Percentiles rank a stretch among this genome's conserved stretches.
Conservation (phyloP, 441 rosid genomes). For the Gossypium aridum region DNA sequence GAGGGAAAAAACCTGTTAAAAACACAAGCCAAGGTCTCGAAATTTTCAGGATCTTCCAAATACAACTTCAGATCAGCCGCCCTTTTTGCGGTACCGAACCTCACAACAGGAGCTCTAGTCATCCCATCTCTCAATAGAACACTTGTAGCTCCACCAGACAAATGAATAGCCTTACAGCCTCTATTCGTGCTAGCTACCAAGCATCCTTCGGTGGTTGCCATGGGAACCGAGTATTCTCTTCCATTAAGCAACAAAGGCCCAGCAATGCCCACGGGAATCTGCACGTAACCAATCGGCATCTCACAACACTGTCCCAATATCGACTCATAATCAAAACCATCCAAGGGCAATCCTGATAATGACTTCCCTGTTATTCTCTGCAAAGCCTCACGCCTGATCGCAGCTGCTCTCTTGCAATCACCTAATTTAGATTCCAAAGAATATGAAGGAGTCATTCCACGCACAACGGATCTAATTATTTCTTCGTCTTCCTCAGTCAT, state of each 20-base stretch:
- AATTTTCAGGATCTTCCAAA: conserved; percentile 35
- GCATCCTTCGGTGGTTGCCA: conserved; percentile 47
- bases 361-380: conserved; percentile 36
- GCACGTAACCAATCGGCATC: conserved; percentile 46
- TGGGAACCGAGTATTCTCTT: conserved; percentile 33
- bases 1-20: conserved; percentile 25
- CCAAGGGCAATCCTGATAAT: conserved; percentile 31
- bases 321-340: conserved; percentile 34
- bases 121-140: conserved; percentile 34
- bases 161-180: conserved; percentile 39
- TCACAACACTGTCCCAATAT: conserved; percentile 48
- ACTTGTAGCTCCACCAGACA: conserved; percentile 37
- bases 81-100: conserved; percentile 32
- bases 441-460: conserved; percentile 33
- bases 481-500: conserved; percentile 31
- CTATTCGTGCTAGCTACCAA: conserved; percentile 43
- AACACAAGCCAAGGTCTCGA: conserved; percentile 21
- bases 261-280: conserved; percentile 43
- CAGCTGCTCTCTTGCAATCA: conserved; percentile 38
- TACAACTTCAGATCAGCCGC: conserved; percentile 39
- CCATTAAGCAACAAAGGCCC: conserved; percentile 41
- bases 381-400: conserved; percentile 38
- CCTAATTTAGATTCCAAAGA: conserved; percentile 38
- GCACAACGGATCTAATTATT: conserved; percentile 28
- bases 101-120: conserved; percentile 44